Base-by-base conservation (phyloP, 2,329 filamentous ascomycete species). In the Rhytidhysteron rufulum region DNA sequence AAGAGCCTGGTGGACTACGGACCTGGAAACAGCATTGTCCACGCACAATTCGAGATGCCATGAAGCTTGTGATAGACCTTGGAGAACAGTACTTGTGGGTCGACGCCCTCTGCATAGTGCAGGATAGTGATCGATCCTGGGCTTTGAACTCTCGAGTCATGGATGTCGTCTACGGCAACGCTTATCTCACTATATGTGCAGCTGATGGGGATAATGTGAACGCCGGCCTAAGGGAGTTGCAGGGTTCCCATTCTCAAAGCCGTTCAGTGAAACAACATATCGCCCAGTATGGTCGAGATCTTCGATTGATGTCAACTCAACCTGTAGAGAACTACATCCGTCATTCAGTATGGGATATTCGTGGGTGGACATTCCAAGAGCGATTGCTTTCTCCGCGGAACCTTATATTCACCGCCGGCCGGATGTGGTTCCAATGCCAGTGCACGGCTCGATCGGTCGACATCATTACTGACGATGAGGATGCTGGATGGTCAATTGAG, bases 301-400 rank as follows among this genome's bases (percentile, higher is more conserved):
- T 37, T 11, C 34, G 34, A 10, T 21, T 37, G 19, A 37, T 37
- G 24, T 11, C 17, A 11, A 27, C 32, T 5, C 15, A 21, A 18
- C 32, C 32, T 8, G 15, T 20, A 18, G 49, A 62, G 30, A 41
- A 41, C 5, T 17, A 42, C 24, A 53, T 61, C 8, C 37, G 42
- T 5, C 30, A 41, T 11, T 60, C 60, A 6, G 51, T 40, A 18
- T 66, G 64, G 59, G 64, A 62, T 39, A 53, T 51, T 2, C 53
- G 66, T 24, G 63, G 57, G 0, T 68, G 64, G 65, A 67, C 63
- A 2, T 66, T 67, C 40, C 63, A 67, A 44, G 63, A 67, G 44
- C 47, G 62, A 15, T 48, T 68, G 27, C 55, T 66, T 2, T 65
- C 65, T 0, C 41, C 50, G 10, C 48, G 63, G 5, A 61, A 57